Conservation (phyloP, 1,284 basidiomycete genomes). For the Trichosporon coremiiforme region DNA sequence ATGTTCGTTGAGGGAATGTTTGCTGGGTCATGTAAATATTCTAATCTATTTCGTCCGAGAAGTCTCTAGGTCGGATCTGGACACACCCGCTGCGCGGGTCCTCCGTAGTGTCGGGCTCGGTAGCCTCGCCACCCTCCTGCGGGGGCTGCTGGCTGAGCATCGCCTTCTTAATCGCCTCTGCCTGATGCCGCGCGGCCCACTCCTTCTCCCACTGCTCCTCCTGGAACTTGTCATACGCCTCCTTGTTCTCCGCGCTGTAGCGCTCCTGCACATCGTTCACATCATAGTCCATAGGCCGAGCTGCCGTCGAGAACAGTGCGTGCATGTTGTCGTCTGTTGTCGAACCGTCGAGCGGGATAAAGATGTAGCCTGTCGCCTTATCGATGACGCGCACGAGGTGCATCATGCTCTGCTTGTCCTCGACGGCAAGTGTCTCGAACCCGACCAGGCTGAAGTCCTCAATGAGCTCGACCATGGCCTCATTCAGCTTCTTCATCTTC, state of each 20-base stretch:
- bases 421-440: conserved; percentile 95
- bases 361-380: conserved; percentile 84
- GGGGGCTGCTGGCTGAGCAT: not conserved
- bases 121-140: not conserved
- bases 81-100: conserved; percentile 6
- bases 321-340: conserved; percentile 66
- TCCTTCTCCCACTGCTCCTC: conserved; percentile 59
- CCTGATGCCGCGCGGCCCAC: conserved; percentile 42
- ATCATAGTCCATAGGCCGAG: conserved; percentile 63
- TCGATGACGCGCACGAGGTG: conserved; percentile 79
- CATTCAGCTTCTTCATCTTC: conserved; percentile 76
- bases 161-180: conserved; percentile 24
- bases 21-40: not conserved
- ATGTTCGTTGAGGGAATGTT: not conserved
- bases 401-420: conserved; percentile 93
- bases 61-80: conserved; percentile 16
- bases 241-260: conserved; percentile 72
- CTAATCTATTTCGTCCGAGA: conserved; percentile 10
- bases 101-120: not conserved
- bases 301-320: conserved; percentile 68
- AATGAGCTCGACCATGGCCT: conserved; percentile 84
- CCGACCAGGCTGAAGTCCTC: conserved; percentile 94
- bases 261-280: conserved; percentile 82
- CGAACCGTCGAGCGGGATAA: conserved; percentile 62
- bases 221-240: conserved; percentile 77